Evolutionary conservation across 2,329 filamentous ascomycete species (phyloP).

Genomic region (Davidsoniella neocaledoniae): DNA sequence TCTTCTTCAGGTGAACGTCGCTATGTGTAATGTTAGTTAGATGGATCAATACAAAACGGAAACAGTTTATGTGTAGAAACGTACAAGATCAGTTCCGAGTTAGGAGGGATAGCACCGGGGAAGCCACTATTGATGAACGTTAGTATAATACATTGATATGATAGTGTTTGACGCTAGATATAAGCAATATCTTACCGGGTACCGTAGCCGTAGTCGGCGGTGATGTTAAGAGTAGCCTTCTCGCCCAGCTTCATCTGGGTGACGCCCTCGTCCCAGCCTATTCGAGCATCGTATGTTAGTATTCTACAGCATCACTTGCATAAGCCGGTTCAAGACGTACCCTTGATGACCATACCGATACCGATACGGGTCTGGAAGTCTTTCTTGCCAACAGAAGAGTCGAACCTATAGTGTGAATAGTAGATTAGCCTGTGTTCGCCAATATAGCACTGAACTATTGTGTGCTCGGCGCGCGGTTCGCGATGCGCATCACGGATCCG

Average conservation of each 20-base stretch:
- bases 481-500: no score
- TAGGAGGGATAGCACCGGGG: slow-evolving; percentile 57
- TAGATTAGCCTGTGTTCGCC: background rate
- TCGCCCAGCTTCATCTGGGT: slow-evolving; percentile 76
- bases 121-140: slow-evolving; percentile 43
- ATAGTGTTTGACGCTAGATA: background rate
- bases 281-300: background rate
- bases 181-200: slow-evolving; percentile 29
- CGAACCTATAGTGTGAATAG: slow-evolving; percentile 48
- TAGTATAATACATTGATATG: background rate
- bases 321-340: slow-evolving; percentile 28
- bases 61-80: slow-evolving; percentile 21
- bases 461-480: no score
- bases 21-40: slow-evolving; percentile 23
- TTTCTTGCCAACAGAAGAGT: slow-evolving; percentile 62
- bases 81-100: slow-evolving; percentile 70
- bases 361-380: slow-evolving; percentile 69
- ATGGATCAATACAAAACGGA: background rate
- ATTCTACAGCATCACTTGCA: no score
- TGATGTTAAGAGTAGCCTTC: slow-evolving; percentile 71
- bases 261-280: slow-evolving; percentile 78
- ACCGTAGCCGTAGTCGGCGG: slow-evolving; percentile 52
- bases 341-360: slow-evolving; percentile 68
- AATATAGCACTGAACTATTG: background rate
- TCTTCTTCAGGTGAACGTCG: slow-evolving; percentile 51